Conservation (phyloP, 352 stramenopile genomes). For the Globisporangium okanoganense region DNA sequence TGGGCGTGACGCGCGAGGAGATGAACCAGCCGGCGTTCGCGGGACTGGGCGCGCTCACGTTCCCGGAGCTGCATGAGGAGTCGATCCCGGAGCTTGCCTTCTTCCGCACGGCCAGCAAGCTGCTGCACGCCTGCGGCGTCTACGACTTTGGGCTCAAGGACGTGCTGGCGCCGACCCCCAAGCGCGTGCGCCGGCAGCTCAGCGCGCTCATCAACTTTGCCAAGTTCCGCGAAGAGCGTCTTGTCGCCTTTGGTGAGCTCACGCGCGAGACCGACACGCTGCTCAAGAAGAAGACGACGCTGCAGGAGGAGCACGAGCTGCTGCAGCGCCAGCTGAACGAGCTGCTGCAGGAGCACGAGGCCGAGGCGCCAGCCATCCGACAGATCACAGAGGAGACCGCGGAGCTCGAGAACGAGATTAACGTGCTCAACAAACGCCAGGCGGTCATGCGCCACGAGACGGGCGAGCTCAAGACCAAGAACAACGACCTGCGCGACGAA, state of each 20-base stretch:
- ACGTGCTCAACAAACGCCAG: conserved; percentile 89
- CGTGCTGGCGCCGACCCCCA: conserved; percentile 82
- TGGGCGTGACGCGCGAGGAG: conserved; percentile 89
- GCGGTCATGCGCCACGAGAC: conserved; percentile 82
- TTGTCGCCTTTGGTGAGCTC: conserved; percentile 81
- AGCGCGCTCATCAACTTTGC: conserved; percentile 97
- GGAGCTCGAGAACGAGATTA: conserved; percentile 87
- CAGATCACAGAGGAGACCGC: conserved; percentile 77
- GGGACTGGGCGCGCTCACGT: conserved; percentile 72
- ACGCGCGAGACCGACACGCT: conserved; percentile 70
- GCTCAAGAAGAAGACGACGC: conserved; percentile 32
- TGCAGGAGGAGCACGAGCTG: conserved; percentile 58
- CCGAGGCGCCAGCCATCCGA: conserved; percentile 50
- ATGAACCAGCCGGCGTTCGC: conserved; percentile 89
- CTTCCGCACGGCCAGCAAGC: conserved; percentile 85
- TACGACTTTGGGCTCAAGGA: conserved; percentile 94
- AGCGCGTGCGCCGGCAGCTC: conserved; percentile 91
- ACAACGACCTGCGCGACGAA: conserved; percentile 83
- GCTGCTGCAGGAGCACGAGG: conserved; percentile 47
- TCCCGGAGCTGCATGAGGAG: conserved; percentile 93
- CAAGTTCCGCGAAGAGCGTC: conserved; percentile 94
- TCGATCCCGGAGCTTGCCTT: conserved; percentile 92
- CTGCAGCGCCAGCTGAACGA: conserved; percentile 63
- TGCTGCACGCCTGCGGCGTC: conserved; percentile 91
- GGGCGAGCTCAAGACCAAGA: conserved; percentile 69